Conservation (phyloP, 73 alveolate genomes). For the Effrenium voratum region DNA sequence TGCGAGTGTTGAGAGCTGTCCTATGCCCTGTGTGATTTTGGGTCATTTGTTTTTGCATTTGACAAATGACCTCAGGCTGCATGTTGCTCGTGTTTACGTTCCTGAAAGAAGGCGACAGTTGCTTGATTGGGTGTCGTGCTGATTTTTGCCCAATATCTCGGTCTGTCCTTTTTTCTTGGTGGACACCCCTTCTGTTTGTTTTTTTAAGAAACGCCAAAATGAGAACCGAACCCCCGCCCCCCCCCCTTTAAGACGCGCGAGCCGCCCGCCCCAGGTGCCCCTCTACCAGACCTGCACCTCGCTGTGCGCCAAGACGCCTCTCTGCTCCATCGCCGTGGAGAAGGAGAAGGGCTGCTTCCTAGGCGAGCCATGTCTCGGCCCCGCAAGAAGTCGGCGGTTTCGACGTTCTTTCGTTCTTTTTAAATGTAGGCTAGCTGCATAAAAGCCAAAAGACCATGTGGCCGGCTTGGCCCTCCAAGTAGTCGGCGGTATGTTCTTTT, state of each 20-base stretch:
- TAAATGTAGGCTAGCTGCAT: not conserved
- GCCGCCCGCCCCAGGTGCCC: conserved; percentile 9
- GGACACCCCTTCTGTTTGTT: no score
- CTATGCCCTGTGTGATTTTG: no score
- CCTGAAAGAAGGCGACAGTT: no score
- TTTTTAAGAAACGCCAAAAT: not conserved
- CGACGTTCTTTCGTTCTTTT: not conserved
- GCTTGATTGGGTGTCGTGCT: no score
- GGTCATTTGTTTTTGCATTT: no score
- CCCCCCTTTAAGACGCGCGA: not conserved
- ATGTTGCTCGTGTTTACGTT: no score
- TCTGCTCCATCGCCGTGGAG: conserved; percentile 53
- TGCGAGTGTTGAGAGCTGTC: no score
- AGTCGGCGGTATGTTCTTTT: not conserved
- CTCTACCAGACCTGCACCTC: conserved; percentile 37
- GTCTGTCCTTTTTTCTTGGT: no score
- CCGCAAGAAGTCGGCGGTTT: not conserved
- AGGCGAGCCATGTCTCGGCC: not conserved
- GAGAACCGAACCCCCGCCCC: not conserved
- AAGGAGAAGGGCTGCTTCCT: conserved; percentile 36
- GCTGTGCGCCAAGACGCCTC: not conserved
- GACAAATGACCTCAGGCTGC: no score
- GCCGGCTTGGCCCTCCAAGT: not conserved
- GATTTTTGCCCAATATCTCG: no score
- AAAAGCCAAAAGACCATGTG: not conserved